Evolutionary conservation across 148 eudicot genomes (phyloP).

Genomic region (Cornus florida): DNA sequence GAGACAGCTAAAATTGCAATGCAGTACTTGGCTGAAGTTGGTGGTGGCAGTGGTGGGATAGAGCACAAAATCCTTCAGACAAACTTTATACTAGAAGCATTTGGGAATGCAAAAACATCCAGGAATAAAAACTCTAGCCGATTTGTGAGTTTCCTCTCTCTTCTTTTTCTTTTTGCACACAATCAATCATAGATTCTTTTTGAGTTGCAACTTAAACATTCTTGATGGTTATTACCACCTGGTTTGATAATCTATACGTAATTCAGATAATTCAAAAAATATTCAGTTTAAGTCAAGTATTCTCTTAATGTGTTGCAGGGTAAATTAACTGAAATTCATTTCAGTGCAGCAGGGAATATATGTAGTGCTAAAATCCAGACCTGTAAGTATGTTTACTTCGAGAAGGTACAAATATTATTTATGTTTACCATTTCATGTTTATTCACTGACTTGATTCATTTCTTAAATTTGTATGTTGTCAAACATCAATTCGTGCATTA

Average conservation of each 20-base stretch:
- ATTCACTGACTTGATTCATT: slow-evolving; percentile 9
- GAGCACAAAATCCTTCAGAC: slow-evolving; percentile 77
- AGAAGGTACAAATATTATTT: not conserved
- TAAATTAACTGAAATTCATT: slow-evolving; percentile 85
- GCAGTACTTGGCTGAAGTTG: slow-evolving; percentile 84
- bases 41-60: slow-evolving; percentile 72
- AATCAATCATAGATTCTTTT: not conserved
- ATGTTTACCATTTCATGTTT: not conserved
- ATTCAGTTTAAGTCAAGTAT: not conserved
- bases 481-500: slow-evolving; percentile 13
- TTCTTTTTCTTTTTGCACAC: not conserved
- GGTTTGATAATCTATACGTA: not conserved
- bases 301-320: slow-evolving; percentile 59
- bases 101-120: slow-evolving; percentile 95
- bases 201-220: not conserved
- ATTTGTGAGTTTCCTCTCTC: slow-evolving; percentile 54
- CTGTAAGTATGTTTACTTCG: slow-evolving; percentile 51
- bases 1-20: slow-evolving; percentile 92
- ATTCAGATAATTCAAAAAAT: not conserved
- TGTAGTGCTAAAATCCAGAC: slow-evolving; percentile 88
- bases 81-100: slow-evolving; percentile 78
- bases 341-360: slow-evolving; percentile 69
- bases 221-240: not conserved
- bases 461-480: slow-evolving; percentile 10
- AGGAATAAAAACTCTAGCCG: slow-evolving; percentile 91